Evolutionary conservation across 352 stramenopile genomes (phyloP), one percentile per base, ranked within the genome.

Genomic region (Phytophthora crassamura): DNA sequence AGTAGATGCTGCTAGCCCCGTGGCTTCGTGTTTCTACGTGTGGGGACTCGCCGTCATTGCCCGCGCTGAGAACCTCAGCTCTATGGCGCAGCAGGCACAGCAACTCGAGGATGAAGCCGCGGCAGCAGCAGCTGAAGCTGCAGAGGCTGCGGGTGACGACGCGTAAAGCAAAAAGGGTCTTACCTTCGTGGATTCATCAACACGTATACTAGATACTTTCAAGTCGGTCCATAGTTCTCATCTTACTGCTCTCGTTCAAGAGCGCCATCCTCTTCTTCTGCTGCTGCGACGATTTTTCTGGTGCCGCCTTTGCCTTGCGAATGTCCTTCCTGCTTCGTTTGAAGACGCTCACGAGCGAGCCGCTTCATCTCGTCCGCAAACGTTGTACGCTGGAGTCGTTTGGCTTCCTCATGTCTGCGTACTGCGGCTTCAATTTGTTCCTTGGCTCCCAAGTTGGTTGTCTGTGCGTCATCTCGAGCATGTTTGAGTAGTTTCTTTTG

Each of bases 11-110:
- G 61, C 74, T 5, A 88, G 74, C 30, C 58, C 74, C 3, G 72
- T 90, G 11, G 78, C 80, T 6, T 64, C 64, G 2, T 79, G 74
- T 50, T 71, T 90, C 35, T 86, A 83, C 40, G 52, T 76, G 18
- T 94, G 84, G 84, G 39, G 33, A 5, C 76, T 89, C 36, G 72
- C 83, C 0, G 78, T 79, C 11, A 73, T 86, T 62, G 69, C 79
- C 4, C 72, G 83, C 15, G 70, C 69, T 18, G 84, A 92, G n/a
- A 77, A 75, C 22, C 36, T 90, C n/a, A 77, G 84, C 20, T 45
- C 60, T 4, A 68, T 74, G 16, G 70, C 60, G 0, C 73, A 89
- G 22, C 69, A 75, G 9, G 76, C 50, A 4, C 64, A 78, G 12
- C 69, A 84, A 42, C 66, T 81, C 16, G 68, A 82, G 20, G 74